Evolutionary conservation across 2,329 filamentous ascomycete genomes (phyloP).

Genomic region (Apiospora sp.): DNA sequence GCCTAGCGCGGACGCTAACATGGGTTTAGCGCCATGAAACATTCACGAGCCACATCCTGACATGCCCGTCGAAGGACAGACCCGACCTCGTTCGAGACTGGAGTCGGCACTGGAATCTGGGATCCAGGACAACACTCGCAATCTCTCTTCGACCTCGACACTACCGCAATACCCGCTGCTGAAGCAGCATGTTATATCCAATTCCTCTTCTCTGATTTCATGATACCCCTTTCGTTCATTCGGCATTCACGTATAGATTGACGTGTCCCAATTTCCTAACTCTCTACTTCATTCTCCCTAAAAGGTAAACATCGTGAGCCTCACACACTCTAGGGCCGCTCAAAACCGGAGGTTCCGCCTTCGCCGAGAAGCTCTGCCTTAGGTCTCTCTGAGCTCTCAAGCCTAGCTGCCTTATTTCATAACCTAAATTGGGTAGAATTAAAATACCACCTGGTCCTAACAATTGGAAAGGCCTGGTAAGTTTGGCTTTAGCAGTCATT

Average conservation of each 20-base stretch:
- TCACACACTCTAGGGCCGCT: not conserved
- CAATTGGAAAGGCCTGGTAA: not conserved
- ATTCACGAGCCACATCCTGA: constrained; percentile 11
- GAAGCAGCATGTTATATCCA: not conserved
- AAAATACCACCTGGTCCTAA: not conserved
- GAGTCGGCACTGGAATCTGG: not conserved
- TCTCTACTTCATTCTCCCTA: not conserved
- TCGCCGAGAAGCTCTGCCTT: not conserved
- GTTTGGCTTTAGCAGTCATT: not conserved
- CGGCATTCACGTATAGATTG: not conserved
- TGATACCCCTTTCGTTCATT: constrained; percentile 9
- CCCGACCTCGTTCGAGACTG: constrained; percentile 4
- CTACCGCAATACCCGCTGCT: not conserved
- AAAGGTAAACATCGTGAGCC: not conserved
- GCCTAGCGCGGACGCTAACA: constrained; percentile 2
- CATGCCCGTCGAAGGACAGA: not conserved
- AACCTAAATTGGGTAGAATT: not conserved
- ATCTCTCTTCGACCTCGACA: not conserved
- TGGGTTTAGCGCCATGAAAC: constrained; percentile 2
- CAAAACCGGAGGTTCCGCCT: not conserved
- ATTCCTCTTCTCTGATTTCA: not conserved
- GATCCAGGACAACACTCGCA: not conserved
- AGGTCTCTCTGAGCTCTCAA: not conserved
- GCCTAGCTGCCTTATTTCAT: not conserved
- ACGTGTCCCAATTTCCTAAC: not conserved